Evolutionary conservation across 192 early-diverging fungal genomes (phyloP), one percentile per base, ranked within the genome.

Genomic region (Gonapodya prolifera): DNA sequence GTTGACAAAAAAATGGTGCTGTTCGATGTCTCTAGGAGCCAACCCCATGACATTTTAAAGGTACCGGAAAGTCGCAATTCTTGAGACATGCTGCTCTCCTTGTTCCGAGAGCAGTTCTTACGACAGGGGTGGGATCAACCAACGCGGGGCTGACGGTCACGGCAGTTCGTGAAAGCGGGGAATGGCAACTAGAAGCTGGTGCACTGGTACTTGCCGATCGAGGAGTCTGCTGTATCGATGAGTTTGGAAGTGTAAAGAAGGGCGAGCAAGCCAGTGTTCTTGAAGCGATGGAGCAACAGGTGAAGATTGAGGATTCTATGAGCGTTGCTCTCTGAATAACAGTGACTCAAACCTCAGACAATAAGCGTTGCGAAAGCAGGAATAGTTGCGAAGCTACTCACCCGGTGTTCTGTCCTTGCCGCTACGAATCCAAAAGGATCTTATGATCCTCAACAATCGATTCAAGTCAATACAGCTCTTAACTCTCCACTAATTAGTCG

Each of bases 201-300:
- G 93, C 93, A 0, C 79, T 94, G 23, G 93, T 94, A 2, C 80
- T 93, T 35, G 91, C 93, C 0, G 93, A 94, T 79, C 82, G 91
- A 1, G 93, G 93, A 0, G 34, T 94, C 1, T 94, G 93, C 77
- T 93, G 92, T 77, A 93, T 94, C 70, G 93, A 94, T 75, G 93
- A 94, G 83, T 94, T 94, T 88, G 91, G 91, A 16, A 89, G 89
- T 70, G 91, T 94, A 75, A 77, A 89, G 23, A 91, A 92, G 74
- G 79, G 86, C 2, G 92, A 93, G 75, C 91, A 92, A 78, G 88
- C 88, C 2, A 87, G 91, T 0, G 89, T 94, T 29, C 87, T 91
- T 69, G 92, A 94, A 76, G 92, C 92, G 0, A 94, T 94, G 92
- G 92, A 94, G 76, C 92, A 94, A 82, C 92, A 94, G 80, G 77